Evolutionary conservation across 768 basidiomycete species (phyloP), one percentile per base, ranked within the genome.

Genomic region (Hortiboletus campestris): DNA sequence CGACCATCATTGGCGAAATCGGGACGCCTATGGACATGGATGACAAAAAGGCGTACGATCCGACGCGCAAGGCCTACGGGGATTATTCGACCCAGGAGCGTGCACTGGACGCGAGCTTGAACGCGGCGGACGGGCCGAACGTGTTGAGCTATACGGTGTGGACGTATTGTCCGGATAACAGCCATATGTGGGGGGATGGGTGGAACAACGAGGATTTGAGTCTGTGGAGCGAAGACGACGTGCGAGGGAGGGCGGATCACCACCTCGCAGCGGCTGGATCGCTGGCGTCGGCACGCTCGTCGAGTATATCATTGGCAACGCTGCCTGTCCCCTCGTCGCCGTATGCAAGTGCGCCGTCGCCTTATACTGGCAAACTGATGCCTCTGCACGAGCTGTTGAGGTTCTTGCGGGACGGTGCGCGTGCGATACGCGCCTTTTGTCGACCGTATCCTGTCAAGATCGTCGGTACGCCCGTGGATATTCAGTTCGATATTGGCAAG

Each of bases 151-250:
- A 84, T 70, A 94, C 93, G 44, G 74, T 92, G 10, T 97, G 94
- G 94, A 89, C 85, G 34, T 97, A 95, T 67, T 88, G 88, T 56
- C 76, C 89, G 0, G 90, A 96, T 62, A 86, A 86, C 65, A 78
- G 77, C 25, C 92, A 98, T 66, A 76, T 82, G 66, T 97, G 91
- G 91, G 94, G 96, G 14, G 96, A 99, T 72, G 86, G 86, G 1
- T 99, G 95, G 96, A 95, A 98, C 69, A 83, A 91, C 73, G 96
- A 99, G 74, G 96, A 98, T 74, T 70, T 98, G 55, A 93, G 90
- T 60, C 58, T 98, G 14, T 98, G 91, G 91, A 88, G 86, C 62
- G 61, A 71, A 4, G 91, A 94, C 60, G 94, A 98, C 67, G 58
- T 84, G 57, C 67, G 6, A 6, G n/a, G 12, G 22, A 20, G 17